Evolutionary conservation across 2,329 filamentous ascomycete genomes (phyloP), one percentile per base, ranked within the genome.

Genomic region (Aureobasidium sp.): DNA sequence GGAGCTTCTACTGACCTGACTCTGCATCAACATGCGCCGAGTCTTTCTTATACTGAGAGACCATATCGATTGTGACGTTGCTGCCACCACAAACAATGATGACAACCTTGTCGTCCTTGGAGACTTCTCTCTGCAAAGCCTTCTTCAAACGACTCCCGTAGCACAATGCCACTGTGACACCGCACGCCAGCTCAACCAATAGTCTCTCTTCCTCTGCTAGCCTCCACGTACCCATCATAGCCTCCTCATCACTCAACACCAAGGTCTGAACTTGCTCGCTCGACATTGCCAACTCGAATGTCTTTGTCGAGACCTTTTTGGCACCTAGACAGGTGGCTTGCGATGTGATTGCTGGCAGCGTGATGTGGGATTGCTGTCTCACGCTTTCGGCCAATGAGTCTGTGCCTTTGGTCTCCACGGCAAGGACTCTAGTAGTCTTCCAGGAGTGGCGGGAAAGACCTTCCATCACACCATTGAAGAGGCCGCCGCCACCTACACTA

Each of bases 171-270:
- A 96, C 75, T 58, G 87, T 88, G 6, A 93, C 91, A 0, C 92
- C 91, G 72, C 93, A 97, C 0, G 91, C 86, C 39, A 88, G 79
- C 77, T 97, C 93, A 3, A 96, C 90, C 62, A 96, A 78, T 61
- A 93, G 76, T 32, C 88, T 78, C 67, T 92, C 89, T 64, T 96
- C 91, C 66, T 97, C 89, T 10, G 90, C 87, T 64, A 97, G 86
- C 29, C 84, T 79, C 68, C 88, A 85, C 60, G 87, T 89, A 3
- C 86, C 91, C 74, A 86, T 83, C 25, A 89, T 90, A 0, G 93
- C 92, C 69, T 94, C 89, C 3, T 85, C 85, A 68, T 95, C 90
- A 3, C 79, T 80, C 10, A 94, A 78, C 0, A 91, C 87, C 3
- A 83, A 75, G 64, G 81, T 85, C 41, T 79, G 78, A 30, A 88